phyloP scores from a whole-genome alignment of 225 moss, liverwort and hornwort genomes.

The Anthoceros angustus region DNA sequence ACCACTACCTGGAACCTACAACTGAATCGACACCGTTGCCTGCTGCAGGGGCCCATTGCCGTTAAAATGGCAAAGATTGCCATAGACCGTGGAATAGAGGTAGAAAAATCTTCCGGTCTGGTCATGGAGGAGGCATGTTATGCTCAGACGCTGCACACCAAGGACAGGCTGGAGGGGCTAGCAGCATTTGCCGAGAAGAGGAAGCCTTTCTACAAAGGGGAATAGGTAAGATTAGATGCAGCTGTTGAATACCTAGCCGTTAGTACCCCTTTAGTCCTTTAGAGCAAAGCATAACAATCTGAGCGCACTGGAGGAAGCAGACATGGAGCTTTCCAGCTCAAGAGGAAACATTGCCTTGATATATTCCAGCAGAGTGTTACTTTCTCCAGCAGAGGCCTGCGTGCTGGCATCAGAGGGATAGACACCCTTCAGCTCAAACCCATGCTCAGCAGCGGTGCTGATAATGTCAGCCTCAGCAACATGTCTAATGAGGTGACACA shows the following conservation, averaged over 20 bases:
- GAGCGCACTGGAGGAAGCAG: too few species aligned
- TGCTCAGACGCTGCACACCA: constrained; percentile 59
- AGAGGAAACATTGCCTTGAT: too few species aligned
- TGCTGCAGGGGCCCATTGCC: constrained; percentile 48
- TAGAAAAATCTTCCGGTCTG: constrained; percentile 37
- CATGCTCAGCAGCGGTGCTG: constrained; percentile 38
- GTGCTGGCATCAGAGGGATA: constrained; percentile 11
- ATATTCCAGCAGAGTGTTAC: too few species aligned
- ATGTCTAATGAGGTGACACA: constrained; percentile 61
- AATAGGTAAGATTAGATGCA: constrained; percentile 21
- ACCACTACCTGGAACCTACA: too few species aligned
- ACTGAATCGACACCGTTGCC: too few species aligned
- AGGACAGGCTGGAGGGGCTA: constrained; percentile 74
- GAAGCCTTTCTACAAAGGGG: constrained; percentile 66
- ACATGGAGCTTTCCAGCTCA: too few species aligned
- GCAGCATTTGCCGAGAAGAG: constrained; percentile 92
- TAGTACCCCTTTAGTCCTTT: too few species aligned
- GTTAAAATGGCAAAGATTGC: constrained; percentile 88
- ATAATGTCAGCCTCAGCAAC: constrained; percentile 56
- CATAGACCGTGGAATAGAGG: constrained; percentile 84
- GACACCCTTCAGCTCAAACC: constrained; percentile 30
- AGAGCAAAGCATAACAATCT: too few species aligned
- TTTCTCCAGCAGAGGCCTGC: too few species aligned
- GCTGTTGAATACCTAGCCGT: too few species aligned
- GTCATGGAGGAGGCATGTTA: constrained; percentile 95